Evolutionary conservation across 495 filamentous ascomycete species (phyloP), one percentile per base, ranked within the genome.

Genomic region (Aspergillus kassunensis): DNA sequence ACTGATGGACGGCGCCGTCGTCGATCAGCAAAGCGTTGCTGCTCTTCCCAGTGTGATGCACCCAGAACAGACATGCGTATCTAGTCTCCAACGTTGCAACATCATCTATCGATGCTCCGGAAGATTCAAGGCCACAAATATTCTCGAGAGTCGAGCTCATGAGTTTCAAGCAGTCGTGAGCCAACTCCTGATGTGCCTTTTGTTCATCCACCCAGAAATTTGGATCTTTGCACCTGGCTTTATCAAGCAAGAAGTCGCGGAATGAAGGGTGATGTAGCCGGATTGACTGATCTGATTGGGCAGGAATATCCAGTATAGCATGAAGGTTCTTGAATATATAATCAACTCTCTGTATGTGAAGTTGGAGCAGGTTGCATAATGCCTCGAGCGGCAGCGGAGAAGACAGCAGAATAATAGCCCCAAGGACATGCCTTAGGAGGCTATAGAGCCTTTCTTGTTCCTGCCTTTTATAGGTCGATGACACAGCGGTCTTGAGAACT

Each of bases 61-160:
- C 21, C 56, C 70, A 82, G 53, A 71, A 75, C 10, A 57, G 59
- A 59, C 73, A 80, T 15, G 69, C 59, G 47, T 79, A 72, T 55
- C 60, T 51, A 21, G 71, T 31, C 30, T 67, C 62, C 33, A 57
- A 8, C 44, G 62, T 55, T 13, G 77, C 43, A 19, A 75, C 59
- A 1, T 68, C 57, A 4, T 1, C 47, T 18, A 43, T 15, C 21
- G 50, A 44, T 27, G 44, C 57, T 41, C 68, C 65, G 30, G 55
- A 53, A 13, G 46, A 41, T 31, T 31, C 16, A 5, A 74, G 42
- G 13, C 58, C 47, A 51, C 71, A 78, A 2, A 78, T 75, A 58
- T 80, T 55, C 34, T 63, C 29, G n/a, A n/a, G n/a, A n/a, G n/a
- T n/a, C n/a, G n/a, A n/a, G n/a, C n/a, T n/a, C 51, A 73, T 68